These are phyloP conservation scores for Trametes maxima DNA, from an alignment of 768 basidiomycete genomes.

Conservation along the genomic window DNA sequence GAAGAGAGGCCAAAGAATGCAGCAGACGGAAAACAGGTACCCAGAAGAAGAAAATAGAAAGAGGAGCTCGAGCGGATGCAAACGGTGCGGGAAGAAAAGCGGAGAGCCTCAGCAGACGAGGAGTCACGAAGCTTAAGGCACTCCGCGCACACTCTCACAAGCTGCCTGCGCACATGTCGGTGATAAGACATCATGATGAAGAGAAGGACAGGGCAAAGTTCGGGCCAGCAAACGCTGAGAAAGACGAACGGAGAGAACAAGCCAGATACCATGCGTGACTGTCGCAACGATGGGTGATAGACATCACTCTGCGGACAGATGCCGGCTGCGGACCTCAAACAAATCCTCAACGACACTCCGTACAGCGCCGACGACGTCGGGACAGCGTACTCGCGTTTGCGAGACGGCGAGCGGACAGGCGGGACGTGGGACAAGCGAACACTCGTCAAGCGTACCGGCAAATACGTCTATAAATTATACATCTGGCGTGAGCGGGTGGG, in stretches of 20 bases:
- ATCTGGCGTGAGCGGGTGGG: background rate
- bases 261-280: background rate
- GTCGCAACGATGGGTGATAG: slow-evolving; percentile 18
- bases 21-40: background rate
- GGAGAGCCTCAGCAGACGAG: background rate
- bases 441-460: background rate
- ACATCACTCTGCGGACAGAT: slow-evolving; percentile 20
- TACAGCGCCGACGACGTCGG: slow-evolving; percentile 6
- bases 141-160: slow-evolving; percentile 1
- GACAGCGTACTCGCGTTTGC: background rate
- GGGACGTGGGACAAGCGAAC: background rate
- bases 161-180: background rate
- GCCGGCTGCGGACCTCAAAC: slow-evolving; percentile 3
- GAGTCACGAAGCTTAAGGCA: background rate
- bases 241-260: background rate
- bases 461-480: slow-evolving; percentile 15
- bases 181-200: slow-evolving; percentile 17
- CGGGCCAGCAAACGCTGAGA: slow-evolving; percentile 3
- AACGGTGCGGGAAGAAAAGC: background rate
- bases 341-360: background rate
- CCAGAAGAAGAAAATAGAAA: background rate
- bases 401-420: background rate
- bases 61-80: background rate
- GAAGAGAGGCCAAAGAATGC: background rate
- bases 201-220: slow-evolving; percentile 7